phyloP scores from a whole-genome alignment of 1,284 basidiomycete species.

The Cutaneotrichosporon cutaneum region DNA sequence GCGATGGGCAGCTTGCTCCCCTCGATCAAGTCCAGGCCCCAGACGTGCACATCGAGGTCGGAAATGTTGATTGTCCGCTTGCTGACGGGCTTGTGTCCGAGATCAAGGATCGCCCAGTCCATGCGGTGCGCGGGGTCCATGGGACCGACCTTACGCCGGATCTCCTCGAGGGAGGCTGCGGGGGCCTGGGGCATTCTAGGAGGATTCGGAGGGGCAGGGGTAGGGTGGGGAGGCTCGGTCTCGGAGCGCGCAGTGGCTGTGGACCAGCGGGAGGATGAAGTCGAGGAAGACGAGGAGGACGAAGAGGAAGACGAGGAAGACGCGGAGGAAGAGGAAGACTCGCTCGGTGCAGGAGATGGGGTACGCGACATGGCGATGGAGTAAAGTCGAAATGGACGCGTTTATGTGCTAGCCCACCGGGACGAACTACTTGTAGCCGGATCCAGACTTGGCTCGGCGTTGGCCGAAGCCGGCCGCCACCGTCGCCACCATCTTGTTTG shows the following conservation, averaged over 20 bases:
- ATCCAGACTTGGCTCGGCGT: background rate
- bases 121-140: slow-evolving; percentile 20
- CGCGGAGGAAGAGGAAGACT: background rate
- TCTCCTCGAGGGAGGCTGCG: background rate
- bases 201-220: background rate
- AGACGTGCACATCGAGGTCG: slow-evolving; percentile 41
- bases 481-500: too few relatives aligned
- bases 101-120: slow-evolving; percentile 36
- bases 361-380: background rate
- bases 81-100: slow-evolving; percentile 24
- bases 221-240: background rate
- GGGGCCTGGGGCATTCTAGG: background rate
- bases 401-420: background rate
- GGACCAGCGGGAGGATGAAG: background rate
- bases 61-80: slow-evolving; percentile 29
- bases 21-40: slow-evolving; percentile 44
- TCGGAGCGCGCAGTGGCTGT: background rate
- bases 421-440: background rate
- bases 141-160: slow-evolving; percentile 2
- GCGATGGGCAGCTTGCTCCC: slow-evolving; percentile 31
- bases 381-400: background rate
- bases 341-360: background rate
- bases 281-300: background rate
- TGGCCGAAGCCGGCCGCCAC: background rate
- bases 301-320: background rate